Base-by-base conservation (phyloP, 352 stramenopile genomes). In the Globisporangium barbulae region DNA sequence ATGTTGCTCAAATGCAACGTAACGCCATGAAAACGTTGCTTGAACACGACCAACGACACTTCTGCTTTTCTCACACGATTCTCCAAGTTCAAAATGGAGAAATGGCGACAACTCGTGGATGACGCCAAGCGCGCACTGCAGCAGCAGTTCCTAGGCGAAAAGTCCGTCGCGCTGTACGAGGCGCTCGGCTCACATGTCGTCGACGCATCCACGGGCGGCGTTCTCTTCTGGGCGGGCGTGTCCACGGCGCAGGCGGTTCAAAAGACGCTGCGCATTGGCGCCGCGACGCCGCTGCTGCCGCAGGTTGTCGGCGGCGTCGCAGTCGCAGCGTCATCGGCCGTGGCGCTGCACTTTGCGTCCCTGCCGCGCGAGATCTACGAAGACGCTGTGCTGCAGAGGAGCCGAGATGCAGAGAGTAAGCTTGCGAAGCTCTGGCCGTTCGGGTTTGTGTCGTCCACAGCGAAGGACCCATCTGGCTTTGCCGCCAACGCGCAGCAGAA, bases 311-410 rank as follows among this genome's bases (percentile, higher is more conserved):
- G 81, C 6, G 59, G 59, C 22, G 68, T 67, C 12, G 78, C 78
- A 0, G 79, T 90, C 42, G 76, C 72, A 28, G 68, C 75, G 2
- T 90, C 80, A 2, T 88, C 80, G 0, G 71, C 71, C 3, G 48
- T 70, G 42, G 72, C 71, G 35, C 63, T 83, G 53, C 79, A 83
- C 45, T 88, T 81, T 48, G 78, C 77, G 7, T 87, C 78, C 6
- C 64, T 84, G 5, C 76, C 79, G 22, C 63, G 76, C 0, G 75
- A 85, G 33, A 58, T 81, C 2, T 79, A 73, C 21, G 75, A 81
- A 53, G 59, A 75, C 8, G 21, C 78, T 12, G 62, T 53, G 12
- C 28, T 49, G 5, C 58, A 72, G 58, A 74, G 60, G 47, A 69
- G 21, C 31, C 61, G 62, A 21, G 61, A 53, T 8, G 35, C 41